Evolutionary conservation across 2,329 filamentous ascomycete genomes (phyloP).

Genomic region (Emergomyces pasteurianus): DNA sequence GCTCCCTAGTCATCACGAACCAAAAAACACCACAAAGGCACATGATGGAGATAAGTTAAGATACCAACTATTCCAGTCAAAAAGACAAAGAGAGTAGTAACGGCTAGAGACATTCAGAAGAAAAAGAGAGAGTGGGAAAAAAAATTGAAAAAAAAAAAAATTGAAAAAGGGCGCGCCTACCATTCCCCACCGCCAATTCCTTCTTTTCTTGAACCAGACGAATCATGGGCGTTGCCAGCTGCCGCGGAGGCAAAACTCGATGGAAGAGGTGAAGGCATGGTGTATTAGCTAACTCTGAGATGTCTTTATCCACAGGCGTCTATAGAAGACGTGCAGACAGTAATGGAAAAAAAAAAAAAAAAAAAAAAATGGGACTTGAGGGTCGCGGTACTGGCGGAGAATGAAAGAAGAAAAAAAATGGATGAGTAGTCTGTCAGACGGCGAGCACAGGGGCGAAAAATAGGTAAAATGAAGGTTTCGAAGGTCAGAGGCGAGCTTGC

Average conservation of each 20-base stretch:
- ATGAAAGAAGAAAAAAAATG: background rate
- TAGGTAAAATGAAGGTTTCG: background rate
- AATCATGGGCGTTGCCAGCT: constrained; percentile 57
- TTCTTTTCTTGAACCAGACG: constrained; percentile 48
- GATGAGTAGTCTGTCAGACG: background rate
- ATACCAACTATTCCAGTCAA: background rate
- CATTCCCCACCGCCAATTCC: constrained; percentile 56
- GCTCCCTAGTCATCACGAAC: background rate
- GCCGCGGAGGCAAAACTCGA: constrained; percentile 78
- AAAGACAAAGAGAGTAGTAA: background rate
- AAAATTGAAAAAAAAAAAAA: background rate
- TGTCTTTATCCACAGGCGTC: background rate
- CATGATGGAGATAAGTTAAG: background rate
- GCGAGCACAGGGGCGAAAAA: background rate
- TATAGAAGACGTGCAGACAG: background rate
- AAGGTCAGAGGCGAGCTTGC: background rate
- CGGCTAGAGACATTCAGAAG: background rate
- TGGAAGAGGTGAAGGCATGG: constrained; percentile 62
- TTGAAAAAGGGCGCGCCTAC: constrained; percentile 39
- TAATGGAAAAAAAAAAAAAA: too few species aligned
- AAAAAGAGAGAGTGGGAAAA: background rate
- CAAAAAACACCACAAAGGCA: background rate
- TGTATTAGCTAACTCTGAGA: constrained; percentile 10
- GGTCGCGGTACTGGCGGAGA: background rate
- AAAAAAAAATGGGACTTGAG: too few species aligned